phyloP scores from a whole-genome alignment of 257 asterid species.

The Ballota nigra region DNA sequence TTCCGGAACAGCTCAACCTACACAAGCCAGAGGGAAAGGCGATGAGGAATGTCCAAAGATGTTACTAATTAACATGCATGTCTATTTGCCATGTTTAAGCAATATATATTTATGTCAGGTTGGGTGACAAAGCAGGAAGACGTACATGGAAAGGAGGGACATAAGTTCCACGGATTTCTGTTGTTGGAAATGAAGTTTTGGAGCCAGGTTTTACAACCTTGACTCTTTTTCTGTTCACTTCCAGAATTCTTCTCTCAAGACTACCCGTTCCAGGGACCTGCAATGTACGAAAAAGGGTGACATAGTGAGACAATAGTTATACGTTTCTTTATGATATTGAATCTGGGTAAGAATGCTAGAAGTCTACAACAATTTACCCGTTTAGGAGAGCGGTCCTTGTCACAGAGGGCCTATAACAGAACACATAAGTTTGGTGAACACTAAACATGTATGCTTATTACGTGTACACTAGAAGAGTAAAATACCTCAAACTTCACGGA shows the following conservation, averaged over 20 bases:
- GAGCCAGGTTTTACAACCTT: slow-evolving; percentile 97
- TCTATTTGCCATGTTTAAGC: not conserved
- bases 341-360: not conserved
- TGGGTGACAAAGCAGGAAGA: slow-evolving; percentile 6
- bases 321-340: slow-evolving; percentile 11
- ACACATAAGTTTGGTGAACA: slow-evolving; percentile 17
- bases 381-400: slow-evolving; percentile 83
- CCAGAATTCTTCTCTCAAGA: slow-evolving; percentile 84
- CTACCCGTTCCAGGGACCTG: slow-evolving; percentile 83
- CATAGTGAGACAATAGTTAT: not conserved
- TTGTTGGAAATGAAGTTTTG: slow-evolving; percentile 83
- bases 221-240: slow-evolving; percentile 77
- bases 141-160: slow-evolving; percentile 96
- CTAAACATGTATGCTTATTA: not conserved
- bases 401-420: slow-evolving; percentile 68
- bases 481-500: slow-evolving; percentile 88
- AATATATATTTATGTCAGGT: not conserved
- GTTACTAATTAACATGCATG: not conserved
- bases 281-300: not conserved
- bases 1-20: slow-evolving; percentile 90
- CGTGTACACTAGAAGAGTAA: not conserved
- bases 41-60: not conserved
- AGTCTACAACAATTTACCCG: slow-evolving; percentile 45
- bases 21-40: not conserved
- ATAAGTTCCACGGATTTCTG: slow-evolving; percentile 89